Conservation (phyloP, 257 asterid genomes). For the Lithospermum erythrorhizon region DNA sequence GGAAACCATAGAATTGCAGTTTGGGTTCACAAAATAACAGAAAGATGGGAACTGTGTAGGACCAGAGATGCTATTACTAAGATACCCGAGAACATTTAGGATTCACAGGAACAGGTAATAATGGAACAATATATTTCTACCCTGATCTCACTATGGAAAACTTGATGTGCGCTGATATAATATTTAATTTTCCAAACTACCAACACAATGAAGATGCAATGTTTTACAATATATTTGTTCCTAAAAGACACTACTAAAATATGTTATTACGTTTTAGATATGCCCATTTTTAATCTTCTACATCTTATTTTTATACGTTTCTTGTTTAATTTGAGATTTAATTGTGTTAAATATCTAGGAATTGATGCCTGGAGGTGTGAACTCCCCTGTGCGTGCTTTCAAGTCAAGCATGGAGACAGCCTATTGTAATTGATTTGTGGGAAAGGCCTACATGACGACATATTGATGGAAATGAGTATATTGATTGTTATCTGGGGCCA, state of each 20-base stretch:
- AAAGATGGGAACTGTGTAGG: too few species aligned
- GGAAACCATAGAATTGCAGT: too few species aligned
- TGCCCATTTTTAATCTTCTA: neutral
- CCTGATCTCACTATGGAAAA: neutral
- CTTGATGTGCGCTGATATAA: neutral
- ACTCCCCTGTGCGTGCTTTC: constrained; percentile 98
- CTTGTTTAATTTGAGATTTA: neutral
- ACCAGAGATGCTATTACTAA: neutral
- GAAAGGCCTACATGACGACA: constrained; percentile 94
- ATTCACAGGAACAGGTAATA: neutral
- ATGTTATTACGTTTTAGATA: too few species aligned
- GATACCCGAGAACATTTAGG: neutral
- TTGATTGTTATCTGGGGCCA: constrained; percentile 99
- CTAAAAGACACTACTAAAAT: too few species aligned
- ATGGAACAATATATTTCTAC: neutral
- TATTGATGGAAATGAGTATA: constrained; percentile 94
- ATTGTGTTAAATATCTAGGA: constrained; percentile 37
- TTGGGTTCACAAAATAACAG: too few species aligned
- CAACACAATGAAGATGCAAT: neutral
- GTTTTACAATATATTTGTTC: neutral
- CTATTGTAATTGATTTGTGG: constrained; percentile 77
- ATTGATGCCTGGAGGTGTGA: constrained; percentile 99
- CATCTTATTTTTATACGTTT: neutral
- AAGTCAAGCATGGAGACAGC: constrained; percentile 97
- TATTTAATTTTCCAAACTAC: neutral